Conservation (phyloP, 768 basidiomycete genomes). For the Termitomyces bulborhizus region DNA sequence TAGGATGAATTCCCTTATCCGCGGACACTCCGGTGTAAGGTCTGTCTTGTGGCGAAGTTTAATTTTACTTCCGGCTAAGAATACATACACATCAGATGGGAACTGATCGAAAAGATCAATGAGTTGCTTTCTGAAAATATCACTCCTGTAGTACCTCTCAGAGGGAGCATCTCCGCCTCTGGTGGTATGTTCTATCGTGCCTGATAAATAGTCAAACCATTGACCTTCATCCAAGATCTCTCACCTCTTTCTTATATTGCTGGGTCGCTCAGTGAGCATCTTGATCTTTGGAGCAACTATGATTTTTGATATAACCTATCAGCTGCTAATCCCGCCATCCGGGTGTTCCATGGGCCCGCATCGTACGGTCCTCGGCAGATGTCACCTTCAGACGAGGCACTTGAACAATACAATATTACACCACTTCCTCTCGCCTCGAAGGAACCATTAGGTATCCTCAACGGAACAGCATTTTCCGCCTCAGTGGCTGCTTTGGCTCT, state of each 20-base stretch:
- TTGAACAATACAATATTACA: conserved; percentile 46
- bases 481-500: conserved; percentile 67
- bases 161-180: conserved; percentile 73
- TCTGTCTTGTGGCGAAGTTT: conserved; percentile 11
- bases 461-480: conserved; percentile 74
- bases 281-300: neutral
- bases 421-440: conserved; percentile 59
- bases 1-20: conserved; percentile 76
- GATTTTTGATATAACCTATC: neutral
- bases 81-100: conserved; percentile 34
- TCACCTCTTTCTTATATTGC: conserved; percentile 60
- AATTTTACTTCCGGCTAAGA: neutral
- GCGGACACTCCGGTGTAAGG: conserved; percentile 77
- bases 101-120: conserved; percentile 65
- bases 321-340: conserved; percentile 23
- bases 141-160: conserved; percentile 71
- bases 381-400: conserved; percentile 42
- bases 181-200: conserved; percentile 42
- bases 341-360: conserved; percentile 47
- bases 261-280: conserved; percentile 45
- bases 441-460: conserved; percentile 65
- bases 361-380: conserved; percentile 45
- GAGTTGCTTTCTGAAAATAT: conserved; percentile 59
- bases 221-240: conserved; percentile 26
- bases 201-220: neutral